Percentiles rank a stretch among this genome's conserved stretches.
Evolutionary conservation across 2,329 filamentous ascomycete genomes (phyloP).

Genomic region (Aspergillus brasiliensis): DNA sequence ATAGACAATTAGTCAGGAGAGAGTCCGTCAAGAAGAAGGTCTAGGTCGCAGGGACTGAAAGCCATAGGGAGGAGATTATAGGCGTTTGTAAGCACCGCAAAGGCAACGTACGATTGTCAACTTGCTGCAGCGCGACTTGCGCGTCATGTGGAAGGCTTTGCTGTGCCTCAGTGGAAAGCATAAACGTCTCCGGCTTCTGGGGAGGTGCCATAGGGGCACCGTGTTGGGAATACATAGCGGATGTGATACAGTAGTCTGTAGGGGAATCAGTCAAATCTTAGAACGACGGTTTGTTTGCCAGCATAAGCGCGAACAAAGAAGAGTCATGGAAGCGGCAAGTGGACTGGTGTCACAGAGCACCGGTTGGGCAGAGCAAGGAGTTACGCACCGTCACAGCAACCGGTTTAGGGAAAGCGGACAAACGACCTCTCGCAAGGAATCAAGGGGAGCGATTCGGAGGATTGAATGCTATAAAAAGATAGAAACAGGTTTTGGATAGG

Average conservation of each 20-base stretch:
- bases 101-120: conserved; percentile 79
- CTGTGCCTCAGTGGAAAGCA: conserved; percentile 96
- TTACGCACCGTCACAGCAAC: conserved; percentile 15
- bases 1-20: conserved; percentile 7
- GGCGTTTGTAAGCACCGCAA: neutral
- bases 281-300: conserved; percentile 22
- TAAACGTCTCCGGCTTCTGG: conserved; percentile 98
- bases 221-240: conserved; percentile 76
- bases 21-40: neutral
- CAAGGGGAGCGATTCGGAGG: neutral
- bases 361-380: conserved; percentile 7
- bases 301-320: conserved; percentile 13
- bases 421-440: conserved; percentile 1
- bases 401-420: conserved; percentile 20
- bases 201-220: conserved; percentile 81
- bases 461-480: neutral
- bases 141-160: conserved; percentile 94
- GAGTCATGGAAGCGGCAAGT: neutral
- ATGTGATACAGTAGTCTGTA: conserved; percentile 14
- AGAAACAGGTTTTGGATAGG: conserved; percentile 1
- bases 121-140: conserved; percentile 95
- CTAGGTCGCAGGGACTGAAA: neutral
- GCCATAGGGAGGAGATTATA: neutral
- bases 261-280: conserved; percentile 24
- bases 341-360: neutral